Evolutionary conservation across 75 land plant species (phyloP).

Genomic region (Ceratopteris richardii): DNA sequence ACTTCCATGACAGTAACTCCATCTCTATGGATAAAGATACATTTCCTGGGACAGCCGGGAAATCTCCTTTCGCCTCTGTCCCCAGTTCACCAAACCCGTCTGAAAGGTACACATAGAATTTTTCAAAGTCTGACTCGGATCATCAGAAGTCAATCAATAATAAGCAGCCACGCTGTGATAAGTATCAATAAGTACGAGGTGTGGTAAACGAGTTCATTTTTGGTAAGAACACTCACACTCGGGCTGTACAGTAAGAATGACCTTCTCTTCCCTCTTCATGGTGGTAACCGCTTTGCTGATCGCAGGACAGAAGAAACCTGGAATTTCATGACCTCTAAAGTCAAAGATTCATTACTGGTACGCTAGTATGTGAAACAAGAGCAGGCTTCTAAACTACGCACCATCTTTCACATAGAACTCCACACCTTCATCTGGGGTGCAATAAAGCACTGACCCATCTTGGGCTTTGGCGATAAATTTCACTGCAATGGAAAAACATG

Average conservation of each 20-base stretch:
- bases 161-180: too few relatives aligned
- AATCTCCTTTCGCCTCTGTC: too few relatives aligned
- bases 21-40: slow-evolving; percentile 37
- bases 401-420: slow-evolving; percentile 46
- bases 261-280: slow-evolving; percentile 56
- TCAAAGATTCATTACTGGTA: too few relatives aligned
- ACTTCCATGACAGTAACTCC: slow-evolving; percentile 53
- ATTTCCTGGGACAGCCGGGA: slow-evolving; percentile 44
- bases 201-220: too few relatives aligned
- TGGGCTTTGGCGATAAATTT: slow-evolving; percentile 39
- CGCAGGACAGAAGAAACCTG: slow-evolving; percentile 58
- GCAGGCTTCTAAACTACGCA: too few relatives aligned
- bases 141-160: too few relatives aligned
- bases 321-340: too few relatives aligned
- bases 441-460: slow-evolving; percentile 23
- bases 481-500: slow-evolving; percentile 20
- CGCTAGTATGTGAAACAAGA: too few relatives aligned
- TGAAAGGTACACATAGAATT: too few relatives aligned
- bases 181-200: too few relatives aligned
- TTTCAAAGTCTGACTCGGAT: too few relatives aligned
- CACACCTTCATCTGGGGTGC: slow-evolving; percentile 41
- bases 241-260: slow-evolving; percentile 37
- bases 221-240: slow-evolving; percentile 36
- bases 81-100: slow-evolving; percentile 60
- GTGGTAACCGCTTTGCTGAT: slow-evolving; percentile 43